Evolutionary conservation across 257 asterid species (phyloP), one percentile per base, ranked within the genome.

Genomic region (Solanum virginianum): DNA sequence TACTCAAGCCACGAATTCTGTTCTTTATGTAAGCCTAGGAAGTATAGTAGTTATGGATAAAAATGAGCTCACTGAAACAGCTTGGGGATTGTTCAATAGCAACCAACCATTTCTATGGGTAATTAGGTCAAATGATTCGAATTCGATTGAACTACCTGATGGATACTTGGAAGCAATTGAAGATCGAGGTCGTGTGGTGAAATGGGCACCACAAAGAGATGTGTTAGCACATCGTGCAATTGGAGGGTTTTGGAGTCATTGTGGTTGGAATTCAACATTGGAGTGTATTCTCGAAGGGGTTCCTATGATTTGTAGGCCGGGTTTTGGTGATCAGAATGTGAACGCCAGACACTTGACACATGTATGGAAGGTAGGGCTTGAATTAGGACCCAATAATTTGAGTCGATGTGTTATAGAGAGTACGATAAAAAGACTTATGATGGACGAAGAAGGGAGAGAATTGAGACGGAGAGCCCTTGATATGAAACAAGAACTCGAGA

Each of bases 51-150:
- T 84, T 49, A 86, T 90, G 84, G 85, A 85, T 12, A 71, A 55
- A 22, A 13, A 85, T 0, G 89, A 87, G 43, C 41, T 90, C 1
- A 16, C 10, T 0, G 94, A 93, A 74, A 87, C 86, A 14, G 96
- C 94, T 29, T 87, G 90, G 91, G 97, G 92, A 14, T 45, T 92
- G 36, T 91, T 88, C 12, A 84, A 84, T 3, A 89, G 92, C 14
- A 87, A 41, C 82, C 89, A 84, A 55, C 89, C 89, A 0, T 90
- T 92, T 51, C 15, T 92, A 49, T 92, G 93, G 95, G 97, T 88
- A 49, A 84, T 92, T 77, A 89, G 92, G 29, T 89, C 92, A 11
- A 89, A 90, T 18, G 1, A 53, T 49, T 49, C 55, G 55, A 54
- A 16, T 6, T 68, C 84, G 12, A 69, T 74, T 6, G 89, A 86